Base-by-base conservation (phyloP, 768 basidiomycete genomes). In the Phlegmacium glaucopus region DNA sequence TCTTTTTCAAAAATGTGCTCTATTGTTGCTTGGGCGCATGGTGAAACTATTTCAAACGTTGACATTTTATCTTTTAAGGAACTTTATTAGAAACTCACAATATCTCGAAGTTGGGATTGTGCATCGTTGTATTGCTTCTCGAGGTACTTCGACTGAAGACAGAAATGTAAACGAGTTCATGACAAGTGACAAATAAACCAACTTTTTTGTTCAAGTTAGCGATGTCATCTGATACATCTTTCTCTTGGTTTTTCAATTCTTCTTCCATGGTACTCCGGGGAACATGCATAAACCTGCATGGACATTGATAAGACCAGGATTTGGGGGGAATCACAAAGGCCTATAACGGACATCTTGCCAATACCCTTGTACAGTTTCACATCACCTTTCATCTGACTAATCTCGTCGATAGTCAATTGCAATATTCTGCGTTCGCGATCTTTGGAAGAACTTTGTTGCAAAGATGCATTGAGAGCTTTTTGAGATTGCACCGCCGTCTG, bases 101-200 rank as follows among this genome's bases (percentile, higher is more conserved):
- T 92, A 62, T 93, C 90, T 37, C 86, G 81, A 43, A 95, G 70
- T 61, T 94, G 93, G 16, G 72, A 71, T 67, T 94, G 90, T 2
- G 94, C 91, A 55, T 94, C 92, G 46, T 85, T 88, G 61, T 87
- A 90, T 61, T 95, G 92, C 59, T 95, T 95, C 66, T 96, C 94
- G 2, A 96, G 76, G 64, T 87, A 95, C 68, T 94, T 94, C 18
- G 83, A 76, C 91, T 94, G 49, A 39, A 0, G 17, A 34, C 16
- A 34, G 29, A 37, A 18, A 4, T 6, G 12, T 16, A 25, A 29
- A 8, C 26, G 16, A 27, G 26, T 5, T 50, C 34, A 10, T 39
- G 9, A 16, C 38, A 17, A 42, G 26, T 5, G 5, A 22, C 22
- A 22, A 9, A 28, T 18, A 7, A 11, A 51, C 59, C 15, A 47